These are phyloP conservation scores for Xylaria bambusicola DNA, from an alignment of 495 filamentous ascomycete species.

Conservation along the genomic window DNA sequence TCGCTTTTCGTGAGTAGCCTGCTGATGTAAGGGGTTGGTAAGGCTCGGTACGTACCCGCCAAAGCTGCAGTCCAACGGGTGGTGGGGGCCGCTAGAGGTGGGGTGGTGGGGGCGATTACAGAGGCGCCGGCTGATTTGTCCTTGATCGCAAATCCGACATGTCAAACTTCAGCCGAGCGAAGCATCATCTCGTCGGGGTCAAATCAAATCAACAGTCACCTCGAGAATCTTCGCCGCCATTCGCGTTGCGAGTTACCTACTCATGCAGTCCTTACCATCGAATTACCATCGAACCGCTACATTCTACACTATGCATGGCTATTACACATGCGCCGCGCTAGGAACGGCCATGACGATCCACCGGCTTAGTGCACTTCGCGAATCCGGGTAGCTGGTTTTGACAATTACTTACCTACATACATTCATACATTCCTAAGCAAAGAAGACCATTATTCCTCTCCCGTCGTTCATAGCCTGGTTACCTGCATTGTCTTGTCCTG, in stretches of 20 bases:
- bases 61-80: background rate
- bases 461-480: background rate
- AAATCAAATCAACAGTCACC: slow-evolving; percentile 6
- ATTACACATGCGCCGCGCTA: no score
- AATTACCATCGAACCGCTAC: no score
- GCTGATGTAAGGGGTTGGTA: slow-evolving; percentile 21
- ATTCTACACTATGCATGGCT: no score
- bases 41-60: background rate
- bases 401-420: background rate
- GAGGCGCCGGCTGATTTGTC: slow-evolving; percentile 17
- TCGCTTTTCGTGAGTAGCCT: background rate
- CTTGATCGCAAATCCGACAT: slow-evolving; percentile 23
- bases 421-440: no score
- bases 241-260: background rate
- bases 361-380: no score
- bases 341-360: background rate
- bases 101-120: slow-evolving; percentile 4
- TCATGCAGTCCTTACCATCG: no score
- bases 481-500: no score
- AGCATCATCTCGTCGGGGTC: background rate
- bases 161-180: background rate
- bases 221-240: background rate
- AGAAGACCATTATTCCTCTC: no score
- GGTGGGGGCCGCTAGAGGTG: slow-evolving; percentile 8
- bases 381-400: background rate